phyloP scores from a whole-genome alignment of 2,329 filamentous ascomycete species.

The Arthrinium puccinioides region DNA sequence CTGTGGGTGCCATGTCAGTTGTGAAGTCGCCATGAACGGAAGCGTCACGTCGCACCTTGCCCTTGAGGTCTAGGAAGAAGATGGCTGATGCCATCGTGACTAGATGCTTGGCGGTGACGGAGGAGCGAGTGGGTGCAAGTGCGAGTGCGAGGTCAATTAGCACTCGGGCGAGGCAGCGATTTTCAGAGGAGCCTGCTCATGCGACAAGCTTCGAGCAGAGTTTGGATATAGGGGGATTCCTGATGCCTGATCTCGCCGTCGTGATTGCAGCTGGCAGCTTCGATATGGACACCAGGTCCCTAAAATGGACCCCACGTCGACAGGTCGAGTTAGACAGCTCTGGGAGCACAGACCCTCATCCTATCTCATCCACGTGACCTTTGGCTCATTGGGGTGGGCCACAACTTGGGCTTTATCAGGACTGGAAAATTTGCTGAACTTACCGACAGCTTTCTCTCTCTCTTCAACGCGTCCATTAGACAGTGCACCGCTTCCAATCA shows the following conservation, averaged over 20 bases:
- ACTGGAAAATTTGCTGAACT: neutral
- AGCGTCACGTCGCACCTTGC: slow-evolving; percentile 63
- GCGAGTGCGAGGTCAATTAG: slow-evolving; percentile 19
- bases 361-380: too few relatives aligned
- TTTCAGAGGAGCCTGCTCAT: slow-evolving; percentile 11
- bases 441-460: slow-evolving; percentile 28
- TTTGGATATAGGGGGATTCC: slow-evolving; percentile 7
- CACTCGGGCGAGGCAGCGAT: slow-evolving; percentile 17
- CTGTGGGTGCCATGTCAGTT: slow-evolving; percentile 36
- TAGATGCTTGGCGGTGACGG: slow-evolving; percentile 10
- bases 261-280: neutral
- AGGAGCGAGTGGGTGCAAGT: slow-evolving; percentile 15
- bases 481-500: slow-evolving; percentile 67
- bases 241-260: slow-evolving; percentile 4
- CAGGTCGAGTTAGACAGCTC: too few relatives aligned
- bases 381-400: too few relatives aligned
- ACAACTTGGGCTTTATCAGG: too few relatives aligned
- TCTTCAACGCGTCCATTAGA: slow-evolving; percentile 70
- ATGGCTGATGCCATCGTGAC: slow-evolving; percentile 84
- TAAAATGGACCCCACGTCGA: neutral
- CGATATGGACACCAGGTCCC: too few relatives aligned
- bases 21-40: too few relatives aligned
- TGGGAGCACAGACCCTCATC: neutral
- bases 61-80: slow-evolving; percentile 99
- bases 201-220: slow-evolving; percentile 4